Conservation (phyloP, 1,284 basidiomycete genomes). For the Ganoderma lingzhi region DNA sequence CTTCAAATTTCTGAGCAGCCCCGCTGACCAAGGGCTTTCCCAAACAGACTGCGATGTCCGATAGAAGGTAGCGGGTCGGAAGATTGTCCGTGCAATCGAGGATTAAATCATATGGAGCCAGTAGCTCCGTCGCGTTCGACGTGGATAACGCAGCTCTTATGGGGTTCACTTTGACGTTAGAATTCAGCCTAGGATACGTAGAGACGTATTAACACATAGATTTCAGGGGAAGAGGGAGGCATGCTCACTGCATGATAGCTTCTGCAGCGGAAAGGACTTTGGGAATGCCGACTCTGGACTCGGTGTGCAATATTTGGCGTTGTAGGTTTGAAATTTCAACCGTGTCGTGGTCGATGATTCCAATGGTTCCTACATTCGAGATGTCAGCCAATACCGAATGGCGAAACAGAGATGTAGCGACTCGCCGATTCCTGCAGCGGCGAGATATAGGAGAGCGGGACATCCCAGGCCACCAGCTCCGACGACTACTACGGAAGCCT, state of each 20-base stretch:
- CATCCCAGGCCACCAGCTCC: conserved; percentile 98
- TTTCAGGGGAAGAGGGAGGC: background rate
- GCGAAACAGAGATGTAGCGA: background rate
- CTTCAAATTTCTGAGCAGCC: conserved; percentile 92
- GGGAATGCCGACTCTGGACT: conserved; percentile 79
- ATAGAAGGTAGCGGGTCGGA: conserved; percentile 91
- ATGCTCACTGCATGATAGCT: conserved; percentile 65
- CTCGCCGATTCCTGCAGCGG: conserved; percentile 89
- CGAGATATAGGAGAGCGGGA: conserved; percentile 94
- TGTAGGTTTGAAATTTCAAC: conserved; percentile 96
- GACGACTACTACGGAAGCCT: conserved; percentile 85
- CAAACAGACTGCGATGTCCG: conserved; percentile 86
- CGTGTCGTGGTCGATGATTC: conserved; percentile 90
- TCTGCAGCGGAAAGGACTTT: conserved; percentile 88
- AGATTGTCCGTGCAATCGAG: conserved; percentile 98
- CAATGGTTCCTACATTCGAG: conserved; percentile 69
- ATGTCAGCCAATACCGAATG: background rate
- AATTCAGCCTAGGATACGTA: conserved; percentile 68
- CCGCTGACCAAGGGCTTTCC: conserved; percentile 88
- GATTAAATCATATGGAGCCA: conserved; percentile 77
- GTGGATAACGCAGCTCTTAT: conserved; percentile 63
- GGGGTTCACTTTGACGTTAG: conserved; percentile 62
- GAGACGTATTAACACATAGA: background rate
- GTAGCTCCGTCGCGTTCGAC: conserved; percentile 66
- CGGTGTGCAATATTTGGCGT: conserved; percentile 91